Evolutionary conservation across 768 basidiomycete genomes (phyloP).

Genomic region (Grammothele lineata): DNA sequence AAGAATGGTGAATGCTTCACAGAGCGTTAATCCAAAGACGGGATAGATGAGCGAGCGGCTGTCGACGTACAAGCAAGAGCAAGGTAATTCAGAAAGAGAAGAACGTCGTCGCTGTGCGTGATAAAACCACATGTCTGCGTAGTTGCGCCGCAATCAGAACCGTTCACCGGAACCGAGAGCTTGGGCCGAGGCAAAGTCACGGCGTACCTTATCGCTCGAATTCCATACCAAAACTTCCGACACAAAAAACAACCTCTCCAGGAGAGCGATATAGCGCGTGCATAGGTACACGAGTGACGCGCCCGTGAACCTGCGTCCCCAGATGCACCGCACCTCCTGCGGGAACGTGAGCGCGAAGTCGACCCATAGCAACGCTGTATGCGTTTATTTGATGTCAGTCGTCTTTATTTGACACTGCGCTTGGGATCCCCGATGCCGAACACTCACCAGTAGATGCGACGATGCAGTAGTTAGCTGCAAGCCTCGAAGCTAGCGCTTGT

Average conservation of each 20-base stretch:
- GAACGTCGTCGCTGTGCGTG: slow-evolving; percentile 11
- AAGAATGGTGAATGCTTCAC: slow-evolving; percentile 15
- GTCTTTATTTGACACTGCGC: no score
- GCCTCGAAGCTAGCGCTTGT: no score
- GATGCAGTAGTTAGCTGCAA: slow-evolving; percentile 2
- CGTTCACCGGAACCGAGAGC: background rate
- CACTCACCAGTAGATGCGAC: background rate
- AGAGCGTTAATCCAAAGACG: background rate
- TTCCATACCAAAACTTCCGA: slow-evolving; percentile 10
- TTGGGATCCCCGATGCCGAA: background rate
- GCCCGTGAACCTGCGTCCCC: slow-evolving; percentile 12
- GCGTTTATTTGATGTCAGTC: background rate
- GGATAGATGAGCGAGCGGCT: no score
- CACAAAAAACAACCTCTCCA: slow-evolving; percentile 13
- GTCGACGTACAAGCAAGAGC: slow-evolving; percentile 12
- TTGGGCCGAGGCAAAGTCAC: background rate
- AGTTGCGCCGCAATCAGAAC: background rate
- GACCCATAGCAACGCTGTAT: slow-evolving; percentile 9
- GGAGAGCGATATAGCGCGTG: slow-evolving; percentile 12
- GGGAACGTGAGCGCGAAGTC: slow-evolving; percentile 11
- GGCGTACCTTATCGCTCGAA: slow-evolving; percentile 4
- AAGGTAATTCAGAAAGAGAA: slow-evolving; percentile 15
- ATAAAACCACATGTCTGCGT: slow-evolving; percentile 13
- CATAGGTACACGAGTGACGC: slow-evolving; percentile 12
- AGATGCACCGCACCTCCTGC: slow-evolving; percentile 14